Base-by-base conservation (phyloP, 495 filamentous ascomycete genomes). In the Xylaria castorea region DNA sequence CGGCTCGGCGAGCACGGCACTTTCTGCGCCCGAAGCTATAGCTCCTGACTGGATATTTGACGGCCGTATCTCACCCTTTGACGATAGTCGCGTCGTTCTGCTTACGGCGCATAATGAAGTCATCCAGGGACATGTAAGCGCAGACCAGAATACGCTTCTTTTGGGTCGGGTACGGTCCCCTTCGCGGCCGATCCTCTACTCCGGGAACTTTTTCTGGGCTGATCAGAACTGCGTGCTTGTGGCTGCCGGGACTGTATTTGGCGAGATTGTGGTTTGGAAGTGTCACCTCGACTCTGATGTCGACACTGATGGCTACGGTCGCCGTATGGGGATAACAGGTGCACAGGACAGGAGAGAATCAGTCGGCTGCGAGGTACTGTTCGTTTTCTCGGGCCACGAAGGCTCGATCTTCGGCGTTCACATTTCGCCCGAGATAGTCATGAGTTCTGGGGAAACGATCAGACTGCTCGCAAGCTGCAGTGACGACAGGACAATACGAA, bases 181-280 rank as follows among this genome's bases (percentile, higher is more conserved):
- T 8, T 94, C 94, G 11, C 87, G 91, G 66, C 96, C 93, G 6
- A 94, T 97, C 67, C 86, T 99, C 18, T 99, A 96, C 77, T 93
- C 94, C 14, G 95, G 94, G 1, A 89, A 94, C 74, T 80, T 95
- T 30, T 76, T 86, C 50, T 89, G 88, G 78, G 79, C 89, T n/a
- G 85, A 87, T 14, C 30, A 79, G 3, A 86, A 85, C 51, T 81
- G 83, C 51, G 78, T 97, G 44, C 84, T 98, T 34, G 86, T 97
- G 18, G 93, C 94, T 36, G 92, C 93, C 2, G 96, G 96, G 0
- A 98, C 97, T 0, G 94, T 93, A 0, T 98, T 97, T 80, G 96
- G 96, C 1, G 94, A 98, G 79, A 92, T 98, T 36, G 84, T 97
- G 16, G 87, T 97, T 3, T 98, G 95, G 95, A 95, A 92, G 71